These are phyloP conservation scores for Ophiostoma tasmaniense DNA, from an alignment of 2,329 filamentous ascomycete species.

Conservation along the genomic window DNA sequence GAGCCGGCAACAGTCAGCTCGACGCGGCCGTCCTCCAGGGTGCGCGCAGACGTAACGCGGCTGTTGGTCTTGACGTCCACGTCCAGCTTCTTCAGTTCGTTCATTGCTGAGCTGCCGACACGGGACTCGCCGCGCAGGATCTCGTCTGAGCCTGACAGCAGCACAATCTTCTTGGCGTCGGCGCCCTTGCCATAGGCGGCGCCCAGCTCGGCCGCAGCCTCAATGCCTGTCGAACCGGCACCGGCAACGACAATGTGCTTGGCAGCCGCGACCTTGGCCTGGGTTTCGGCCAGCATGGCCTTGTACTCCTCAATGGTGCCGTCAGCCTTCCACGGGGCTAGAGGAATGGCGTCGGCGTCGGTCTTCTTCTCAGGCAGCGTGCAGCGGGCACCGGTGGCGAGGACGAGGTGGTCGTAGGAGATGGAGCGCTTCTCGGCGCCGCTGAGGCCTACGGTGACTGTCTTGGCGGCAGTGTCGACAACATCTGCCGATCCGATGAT, in stretches of 20 bases:
- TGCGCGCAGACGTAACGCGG: slow-evolving; percentile 31
- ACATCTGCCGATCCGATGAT: slow-evolving; percentile 41
- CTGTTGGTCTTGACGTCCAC: slow-evolving; percentile 40
- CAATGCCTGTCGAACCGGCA: slow-evolving; percentile 48
- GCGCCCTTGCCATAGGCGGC: slow-evolving; percentile 34
- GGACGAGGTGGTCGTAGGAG: slow-evolving; percentile 48
- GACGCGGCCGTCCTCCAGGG: slow-evolving; percentile 36
- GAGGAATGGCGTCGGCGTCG: slow-evolving; percentile 26
- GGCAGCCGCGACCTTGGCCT: slow-evolving; percentile 36
- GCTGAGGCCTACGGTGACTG: slow-evolving; percentile 33
- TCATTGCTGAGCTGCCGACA: slow-evolving; percentile 33
- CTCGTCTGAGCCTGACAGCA: slow-evolving; percentile 37
- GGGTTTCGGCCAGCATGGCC: slow-evolving; percentile 33
- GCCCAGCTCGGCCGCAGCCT: slow-evolving; percentile 46
- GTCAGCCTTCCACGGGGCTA: slow-evolving; percentile 43
- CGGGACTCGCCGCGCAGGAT: slow-evolving; percentile 39
- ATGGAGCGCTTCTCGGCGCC: slow-evolving; percentile 27
- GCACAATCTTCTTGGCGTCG: slow-evolving; percentile 35
- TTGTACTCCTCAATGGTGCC: slow-evolving; percentile 39
- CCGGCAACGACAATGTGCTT: slow-evolving; percentile 48
- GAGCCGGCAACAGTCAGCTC: slow-evolving; percentile 38
- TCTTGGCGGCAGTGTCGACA: slow-evolving; percentile 35
- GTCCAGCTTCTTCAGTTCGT: slow-evolving; percentile 44
- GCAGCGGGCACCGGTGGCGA: slow-evolving; percentile 45
- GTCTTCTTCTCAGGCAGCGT: slow-evolving; percentile 21